These are phyloP conservation scores for Vanrija humicola DNA, from an alignment of 1,284 basidiomycete genomes.

Conservation along the genomic window DNA sequence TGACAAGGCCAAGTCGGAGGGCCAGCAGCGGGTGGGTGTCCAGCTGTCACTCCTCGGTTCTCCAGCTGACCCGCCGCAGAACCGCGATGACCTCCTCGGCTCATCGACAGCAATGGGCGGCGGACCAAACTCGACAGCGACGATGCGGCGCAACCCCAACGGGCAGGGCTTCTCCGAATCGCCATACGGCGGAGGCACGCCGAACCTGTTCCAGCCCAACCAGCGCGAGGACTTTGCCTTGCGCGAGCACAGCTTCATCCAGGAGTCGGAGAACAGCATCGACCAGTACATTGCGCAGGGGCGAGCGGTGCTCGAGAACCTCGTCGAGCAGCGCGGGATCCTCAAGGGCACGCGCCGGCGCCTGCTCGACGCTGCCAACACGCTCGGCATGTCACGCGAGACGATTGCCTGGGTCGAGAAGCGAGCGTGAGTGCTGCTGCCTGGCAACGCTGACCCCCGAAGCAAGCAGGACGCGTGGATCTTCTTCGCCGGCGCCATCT, in stretches of 20 bases:
- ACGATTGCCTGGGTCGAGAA: constrained; percentile 94
- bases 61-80: constrained; percentile 12
- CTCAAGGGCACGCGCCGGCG: constrained; percentile 84
- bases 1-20: constrained; percentile 48
- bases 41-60: too few species aligned
- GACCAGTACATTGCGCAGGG: constrained; percentile 90
- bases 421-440: constrained; percentile 61
- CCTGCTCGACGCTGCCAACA: constrained; percentile 83
- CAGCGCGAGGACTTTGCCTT: constrained; percentile 70
- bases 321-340: constrained; percentile 84
- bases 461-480: constrained; percentile 92
- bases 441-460: constrained; percentile 14
- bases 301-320: constrained; percentile 77
- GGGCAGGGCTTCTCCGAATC: constrained; percentile 59
- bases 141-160: constrained; percentile 15
- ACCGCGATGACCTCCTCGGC: constrained; percentile 37
- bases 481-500: constrained; percentile 73
- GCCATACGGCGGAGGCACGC: constrained; percentile 44
- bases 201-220: constrained; percentile 47
- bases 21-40: constrained; percentile 35
- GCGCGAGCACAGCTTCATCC: constrained; percentile 78
- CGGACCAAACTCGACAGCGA: constrained; percentile 47
- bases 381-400: constrained; percentile 80
- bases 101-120: constrained; percentile 19
- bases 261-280: constrained; percentile 70